A percentile compares a stretch with the other conserved stretches of the same genome.
These are phyloP conservation scores for Batkoa obscura DNA, from an alignment of 371 early-diverging fungal species.

Conservation along the genomic window DNA sequence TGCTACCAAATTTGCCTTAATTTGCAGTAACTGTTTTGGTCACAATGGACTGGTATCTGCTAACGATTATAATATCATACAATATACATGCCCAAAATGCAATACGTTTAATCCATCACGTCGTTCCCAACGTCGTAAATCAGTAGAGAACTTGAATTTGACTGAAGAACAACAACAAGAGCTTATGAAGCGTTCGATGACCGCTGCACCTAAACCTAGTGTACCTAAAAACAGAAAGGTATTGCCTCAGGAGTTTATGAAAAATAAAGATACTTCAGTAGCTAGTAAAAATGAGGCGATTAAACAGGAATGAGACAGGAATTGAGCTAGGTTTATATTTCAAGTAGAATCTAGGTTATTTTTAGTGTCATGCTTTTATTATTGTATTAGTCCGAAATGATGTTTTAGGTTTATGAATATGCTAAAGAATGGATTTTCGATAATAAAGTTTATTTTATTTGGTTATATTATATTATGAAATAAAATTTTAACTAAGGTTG, in stretches of 20 bases:
- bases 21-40: constrained; percentile 69
- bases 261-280: too few relatives aligned
- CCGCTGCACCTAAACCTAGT: background rate
- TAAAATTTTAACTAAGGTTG: too few relatives aligned
- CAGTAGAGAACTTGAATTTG: background rate
- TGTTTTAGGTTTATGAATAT: too few relatives aligned
- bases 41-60: constrained; percentile 84
- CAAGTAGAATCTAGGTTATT: too few relatives aligned
- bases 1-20: constrained; percentile 60
- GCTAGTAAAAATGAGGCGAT: too few relatives aligned
- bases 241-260: background rate
- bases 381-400: too few relatives aligned
- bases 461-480: too few relatives aligned
- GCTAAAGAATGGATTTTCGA: too few relatives aligned
- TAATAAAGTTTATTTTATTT: too few relatives aligned
- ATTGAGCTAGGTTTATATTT: too few relatives aligned
- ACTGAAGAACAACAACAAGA: background rate
- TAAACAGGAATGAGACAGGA: too few relatives aligned
- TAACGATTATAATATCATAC: constrained; percentile 49
- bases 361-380: too few relatives aligned
- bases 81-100: constrained; percentile 28
- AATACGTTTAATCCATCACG: constrained; percentile 21
- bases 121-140: constrained; percentile 2
- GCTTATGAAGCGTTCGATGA: background rate
- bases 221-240: background rate